phyloP scores from a whole-genome alignment of 352 stramenopile species.

The Phytopythium cucurbitacearum region DNA sequence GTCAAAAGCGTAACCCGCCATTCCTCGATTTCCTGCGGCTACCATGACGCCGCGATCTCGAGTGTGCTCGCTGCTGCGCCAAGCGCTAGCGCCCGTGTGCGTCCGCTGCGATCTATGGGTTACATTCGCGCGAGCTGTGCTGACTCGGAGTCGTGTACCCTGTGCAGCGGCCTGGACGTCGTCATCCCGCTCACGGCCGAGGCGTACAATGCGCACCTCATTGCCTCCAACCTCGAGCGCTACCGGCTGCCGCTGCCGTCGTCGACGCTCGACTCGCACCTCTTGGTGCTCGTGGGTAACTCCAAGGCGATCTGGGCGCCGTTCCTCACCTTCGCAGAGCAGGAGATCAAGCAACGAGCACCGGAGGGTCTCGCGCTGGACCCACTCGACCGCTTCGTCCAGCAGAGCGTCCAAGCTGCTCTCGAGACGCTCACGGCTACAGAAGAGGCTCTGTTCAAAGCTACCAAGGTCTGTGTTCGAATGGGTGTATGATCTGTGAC shows the following conservation, averaged over 20 bases:
- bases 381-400: constrained; percentile 55
- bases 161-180: constrained; percentile 52
- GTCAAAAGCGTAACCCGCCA: background rate
- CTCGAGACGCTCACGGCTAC: constrained; percentile 16
- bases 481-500: background rate
- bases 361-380: constrained; percentile 28
- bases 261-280: constrained; percentile 22
- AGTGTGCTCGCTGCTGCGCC: constrained; percentile 4
- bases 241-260: constrained; percentile 37
- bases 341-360: constrained; percentile 20
- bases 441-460: too few relatives aligned
- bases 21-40: background rate
- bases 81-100: constrained; percentile 3
- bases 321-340: constrained; percentile 37
- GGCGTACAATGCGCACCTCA: constrained; percentile 57
- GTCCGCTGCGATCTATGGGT: background rate
- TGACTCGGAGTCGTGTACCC: too few relatives aligned
- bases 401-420: constrained; percentile 28
- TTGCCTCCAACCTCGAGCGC: constrained; percentile 19
- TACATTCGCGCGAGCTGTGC: too few relatives aligned
- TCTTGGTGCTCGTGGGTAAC: constrained; percentile 71
- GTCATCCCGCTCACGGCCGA: constrained; percentile 61
- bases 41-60: background rate
- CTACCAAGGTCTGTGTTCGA: too few relatives aligned
- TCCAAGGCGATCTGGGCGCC: constrained; percentile 47